A percentile compares a stretch with the other conserved stretches of the same genome.
Conservation (phyloP, 2,329 filamentous ascomycete genomes). For the Colletotrichum sp. region DNA sequence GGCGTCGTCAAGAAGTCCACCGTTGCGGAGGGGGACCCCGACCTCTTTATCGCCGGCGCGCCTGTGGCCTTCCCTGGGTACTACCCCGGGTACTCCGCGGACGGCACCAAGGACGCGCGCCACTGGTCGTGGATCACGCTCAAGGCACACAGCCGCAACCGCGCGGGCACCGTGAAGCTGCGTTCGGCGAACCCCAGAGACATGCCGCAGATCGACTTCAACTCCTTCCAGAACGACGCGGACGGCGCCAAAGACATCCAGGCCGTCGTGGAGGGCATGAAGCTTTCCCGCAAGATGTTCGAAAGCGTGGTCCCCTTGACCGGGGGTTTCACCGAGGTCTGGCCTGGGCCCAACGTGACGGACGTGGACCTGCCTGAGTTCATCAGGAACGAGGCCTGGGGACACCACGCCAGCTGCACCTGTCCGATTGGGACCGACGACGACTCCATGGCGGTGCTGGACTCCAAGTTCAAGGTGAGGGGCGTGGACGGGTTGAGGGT, state of each 20-base stretch:
- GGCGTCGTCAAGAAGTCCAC: conserved; percentile 36
- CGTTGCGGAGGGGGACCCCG: conserved; percentile 28
- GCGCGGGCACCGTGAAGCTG: conserved; percentile 60
- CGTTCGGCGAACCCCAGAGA: conserved; percentile 63
- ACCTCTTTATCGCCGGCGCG: conserved; percentile 33
- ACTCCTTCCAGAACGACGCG: conserved; percentile 49
- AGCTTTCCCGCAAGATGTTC: conserved; percentile 43
- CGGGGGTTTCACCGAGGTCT: conserved; percentile 24
- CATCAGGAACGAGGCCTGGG: conserved; percentile 55
- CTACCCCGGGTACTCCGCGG: conserved; percentile 31
- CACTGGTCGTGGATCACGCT: conserved; percentile 49
- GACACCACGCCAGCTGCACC: conserved; percentile 63
- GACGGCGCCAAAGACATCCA: conserved; percentile 45
- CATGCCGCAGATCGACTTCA: conserved; percentile 63
- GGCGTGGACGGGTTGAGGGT: conserved; percentile 60
- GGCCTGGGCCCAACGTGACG: conserved; percentile 42
- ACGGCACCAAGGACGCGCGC: conserved; percentile 34
- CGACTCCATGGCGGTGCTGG: conserved; percentile 59
- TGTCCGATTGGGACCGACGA: conserved; percentile 58
- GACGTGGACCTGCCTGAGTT: conserved; percentile 51
- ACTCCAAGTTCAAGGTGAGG: conserved; percentile 59
- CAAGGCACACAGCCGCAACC: conserved; percentile 64
- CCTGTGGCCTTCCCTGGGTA: conserved; percentile 32
- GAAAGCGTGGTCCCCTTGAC: conserved; percentile 31
- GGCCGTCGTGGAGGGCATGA: conserved; percentile 51